A percentile compares a stretch with the other conserved stretches of the same genome.
These are phyloP conservation scores for Amoebophrya sp. DNA, from an alignment of 169 alveolate genomes.

Conservation along the genomic window DNA sequence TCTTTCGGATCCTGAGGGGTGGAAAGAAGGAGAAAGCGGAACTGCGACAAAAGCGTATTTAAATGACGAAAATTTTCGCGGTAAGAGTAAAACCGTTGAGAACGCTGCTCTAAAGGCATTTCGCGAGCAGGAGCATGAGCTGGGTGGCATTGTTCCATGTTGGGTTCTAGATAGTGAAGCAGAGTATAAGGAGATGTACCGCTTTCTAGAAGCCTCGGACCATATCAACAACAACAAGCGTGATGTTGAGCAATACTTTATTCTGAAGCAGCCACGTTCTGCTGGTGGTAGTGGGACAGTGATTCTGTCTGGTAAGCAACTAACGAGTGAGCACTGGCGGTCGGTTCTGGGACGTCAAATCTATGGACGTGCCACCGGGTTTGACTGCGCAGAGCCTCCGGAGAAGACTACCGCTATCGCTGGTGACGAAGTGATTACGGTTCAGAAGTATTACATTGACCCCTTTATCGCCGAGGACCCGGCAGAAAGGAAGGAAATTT, in stretches of 20 bases:
- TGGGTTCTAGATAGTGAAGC: not conserved
- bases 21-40: no score
- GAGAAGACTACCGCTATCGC: not conserved
- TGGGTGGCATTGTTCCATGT: not conserved
- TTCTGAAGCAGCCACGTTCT: not conserved
- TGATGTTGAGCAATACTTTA: no score
- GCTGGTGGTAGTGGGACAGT: not conserved
- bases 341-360: not conserved
- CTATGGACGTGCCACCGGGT: not conserved
- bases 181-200: no score
- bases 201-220: not conserved
- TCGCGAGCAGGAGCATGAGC: no score
- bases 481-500: not conserved
- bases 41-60: no score
- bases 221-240: not conserved
- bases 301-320: not conserved
- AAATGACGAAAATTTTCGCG: no score
- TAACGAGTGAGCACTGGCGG: not conserved
- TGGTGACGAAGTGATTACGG: not conserved
- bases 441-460: not conserved
- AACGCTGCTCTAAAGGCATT: no score
- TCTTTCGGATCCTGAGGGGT: no score
- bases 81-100: no score
- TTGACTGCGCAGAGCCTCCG: not conserved
- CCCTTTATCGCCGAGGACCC: not conserved